phyloP scores from a whole-genome alignment of 116 monocot species.

The Trichopus zeylanicus region DNA sequence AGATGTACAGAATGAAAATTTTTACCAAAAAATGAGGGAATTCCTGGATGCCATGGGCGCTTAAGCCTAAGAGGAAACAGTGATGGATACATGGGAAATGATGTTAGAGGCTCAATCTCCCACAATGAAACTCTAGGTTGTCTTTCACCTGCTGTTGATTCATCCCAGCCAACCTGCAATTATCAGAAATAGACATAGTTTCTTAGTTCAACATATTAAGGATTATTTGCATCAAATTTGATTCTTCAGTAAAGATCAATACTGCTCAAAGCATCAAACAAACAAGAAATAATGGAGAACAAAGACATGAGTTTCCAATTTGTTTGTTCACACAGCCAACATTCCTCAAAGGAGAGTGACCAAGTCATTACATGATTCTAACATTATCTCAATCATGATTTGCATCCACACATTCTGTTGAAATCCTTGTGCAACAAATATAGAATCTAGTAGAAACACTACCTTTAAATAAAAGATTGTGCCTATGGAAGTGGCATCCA shows the following conservation, averaged over 20 bases:
- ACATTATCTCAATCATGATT: no score
- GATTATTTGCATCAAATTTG: no score
- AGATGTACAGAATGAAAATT: slow-evolving; percentile 1
- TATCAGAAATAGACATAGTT: background rate
- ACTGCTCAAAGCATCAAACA: background rate
- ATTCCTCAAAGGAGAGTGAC: background rate
- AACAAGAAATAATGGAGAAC: background rate
- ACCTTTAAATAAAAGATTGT: no score
- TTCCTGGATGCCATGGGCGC: slow-evolving; percentile 82
- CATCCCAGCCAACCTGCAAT: slow-evolving; percentile 98
- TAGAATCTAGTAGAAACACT: no score
- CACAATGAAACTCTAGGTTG: slow-evolving; percentile 95
- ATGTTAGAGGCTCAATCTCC: slow-evolving; percentile 96
- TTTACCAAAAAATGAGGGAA: slow-evolving; percentile 55
- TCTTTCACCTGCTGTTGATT: slow-evolving; percentile 93
- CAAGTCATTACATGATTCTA: no score
- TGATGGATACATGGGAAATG: slow-evolving; percentile 99
- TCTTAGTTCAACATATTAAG: background rate
- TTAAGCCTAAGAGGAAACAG: slow-evolving; percentile 89
- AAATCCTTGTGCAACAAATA: no score
- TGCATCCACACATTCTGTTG: no score
- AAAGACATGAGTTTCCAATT: background rate
- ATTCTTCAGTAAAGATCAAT: no score
- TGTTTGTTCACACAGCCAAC: background rate
- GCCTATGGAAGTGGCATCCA: no score